Evolutionary conservation across 1,284 basidiomycete genomes (phyloP), one percentile per base, ranked within the genome.

Genomic region (Apiotrichum sp.): DNA sequence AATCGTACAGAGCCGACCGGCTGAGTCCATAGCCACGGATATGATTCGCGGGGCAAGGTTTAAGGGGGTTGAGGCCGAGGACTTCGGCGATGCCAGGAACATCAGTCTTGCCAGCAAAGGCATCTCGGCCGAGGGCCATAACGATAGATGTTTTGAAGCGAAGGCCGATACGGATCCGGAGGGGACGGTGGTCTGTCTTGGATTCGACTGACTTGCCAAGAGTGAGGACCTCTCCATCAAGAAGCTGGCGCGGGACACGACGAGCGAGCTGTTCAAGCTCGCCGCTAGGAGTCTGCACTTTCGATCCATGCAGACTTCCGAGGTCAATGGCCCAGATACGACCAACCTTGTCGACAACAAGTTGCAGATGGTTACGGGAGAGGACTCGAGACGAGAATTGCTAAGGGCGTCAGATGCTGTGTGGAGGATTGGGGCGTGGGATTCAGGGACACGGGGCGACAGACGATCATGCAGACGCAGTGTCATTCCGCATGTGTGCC

Each of bases 271-370:
- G 40, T 38, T 43, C 41, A 22, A 32, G 16, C 22, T 46, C 3
- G 8, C 6, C 2, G 16, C 36, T 10, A n/a, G n/a, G 14, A 3
- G 42, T 29, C 35, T 45, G n/a, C 35, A 70, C 53, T 16, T 29
- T 42, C 4, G 68, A 68, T 10, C 67, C 66, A 47, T 73, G 71
- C 32, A 65, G 46, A 13, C 67, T 69, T 0, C 42, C 48, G 6
- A 70, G 61, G 55, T 73, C 71, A 43, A 57, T 55, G 35, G 68
- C 35, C 56, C 53, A 68, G 16, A 71, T 57, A 14, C 57, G 57
- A 0, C 66, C 68, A 2, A 57, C 34, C 14, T 32, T 47, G 39
- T 62, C 63, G 40, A 71, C 46, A 42, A 55, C 49, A 29, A 71
- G 33, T 41, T 65, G 62, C 22, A 62, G 57, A 52, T 73, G 71